Base-by-base conservation (phyloP, 1,139 yeast species). In the Protomyces inundatus region DNA sequence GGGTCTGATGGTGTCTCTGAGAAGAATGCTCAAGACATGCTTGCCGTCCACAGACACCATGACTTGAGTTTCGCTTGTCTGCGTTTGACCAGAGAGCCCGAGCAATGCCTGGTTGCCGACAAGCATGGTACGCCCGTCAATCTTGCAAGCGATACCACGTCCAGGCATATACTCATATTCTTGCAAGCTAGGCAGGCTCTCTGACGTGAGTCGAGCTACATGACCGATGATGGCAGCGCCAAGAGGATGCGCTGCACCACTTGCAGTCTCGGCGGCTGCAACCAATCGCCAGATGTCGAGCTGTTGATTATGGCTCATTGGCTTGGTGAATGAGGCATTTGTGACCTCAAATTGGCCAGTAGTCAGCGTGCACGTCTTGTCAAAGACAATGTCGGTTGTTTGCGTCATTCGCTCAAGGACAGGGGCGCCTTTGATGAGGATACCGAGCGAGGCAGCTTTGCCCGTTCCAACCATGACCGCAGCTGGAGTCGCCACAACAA, bases 401-500 rank as follows among this genome's bases (percentile, higher is more conserved):
- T 80, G 76, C 70, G 83, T 82, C 6, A 95, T 86, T 61, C 78
- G 81, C 73, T 95, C 98, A 67, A 95, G 80, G n/a, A 88, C 83
- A 64, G 87, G 95, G 32, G 98, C 98, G 57, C 98, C 97, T 75
- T 91, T 93, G 70, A 95, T 88, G 64, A 95, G 79, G 12, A 93
- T 88, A 33, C 98, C 98, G 75, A 89, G 80, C 12, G 82, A 76
- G 0, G 98, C 98, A 46, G 97, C 98, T 33, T 90, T 87, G 35
- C 98, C 98, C 1, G 98, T 91, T 6, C 98, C 98, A 3, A 93
- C 98, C 97, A 93, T 91, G 4, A 95, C 89, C 0, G 98, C 98
- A 1, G 98, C 93, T 0, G 98, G 98, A 0, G 98, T 96, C 6
- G 97, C 97, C 62, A 93, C 79, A 1, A 98, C 98, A 39, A 93